Conservation (phyloP, 2,329 filamentous ascomycete genomes). For the Aspergillus ruber region DNA sequence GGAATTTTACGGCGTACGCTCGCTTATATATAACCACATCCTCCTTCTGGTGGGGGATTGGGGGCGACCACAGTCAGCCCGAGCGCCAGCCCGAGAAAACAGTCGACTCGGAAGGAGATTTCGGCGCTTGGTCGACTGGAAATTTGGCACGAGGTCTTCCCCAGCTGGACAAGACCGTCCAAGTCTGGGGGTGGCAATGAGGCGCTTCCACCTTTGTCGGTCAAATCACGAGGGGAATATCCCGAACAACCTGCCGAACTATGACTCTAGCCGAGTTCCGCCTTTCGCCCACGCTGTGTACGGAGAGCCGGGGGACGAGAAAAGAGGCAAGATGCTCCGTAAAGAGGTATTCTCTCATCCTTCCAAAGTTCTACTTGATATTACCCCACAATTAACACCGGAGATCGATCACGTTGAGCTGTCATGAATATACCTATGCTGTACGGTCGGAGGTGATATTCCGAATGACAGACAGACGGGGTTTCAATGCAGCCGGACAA, state of each 20-base stretch:
- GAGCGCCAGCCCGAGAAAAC: conserved; percentile 9
- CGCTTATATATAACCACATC: conserved; percentile 7
- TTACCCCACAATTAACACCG: neutral
- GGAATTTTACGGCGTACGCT: too few species aligned
- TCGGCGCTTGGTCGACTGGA: conserved; percentile 10
- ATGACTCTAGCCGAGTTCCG: conserved; percentile 19
- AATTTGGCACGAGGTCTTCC: neutral
- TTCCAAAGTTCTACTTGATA: neutral
- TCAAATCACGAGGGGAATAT: conserved; percentile 14
- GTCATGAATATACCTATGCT: neutral
- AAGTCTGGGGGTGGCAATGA: neutral
- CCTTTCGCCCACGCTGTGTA: conserved; percentile 7
- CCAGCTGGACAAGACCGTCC: neutral
- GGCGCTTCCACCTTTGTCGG: conserved; percentile 1
- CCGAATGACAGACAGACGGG: neutral
- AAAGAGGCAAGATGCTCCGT: too few species aligned
- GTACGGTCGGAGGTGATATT: neutral
- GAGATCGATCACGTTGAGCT: neutral
- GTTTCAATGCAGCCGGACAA: neutral
- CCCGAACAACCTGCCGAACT: conserved; percentile 19
- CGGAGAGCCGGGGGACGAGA: neutral
- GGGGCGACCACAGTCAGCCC: neutral
- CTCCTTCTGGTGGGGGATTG: conserved; percentile 5
- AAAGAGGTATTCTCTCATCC: neutral
- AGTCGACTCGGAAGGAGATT: conserved; percentile 13